These are phyloP conservation scores for Eucalyptus regnans DNA, from an alignment of 345 rosid genomes.

Conservation along the genomic window DNA sequence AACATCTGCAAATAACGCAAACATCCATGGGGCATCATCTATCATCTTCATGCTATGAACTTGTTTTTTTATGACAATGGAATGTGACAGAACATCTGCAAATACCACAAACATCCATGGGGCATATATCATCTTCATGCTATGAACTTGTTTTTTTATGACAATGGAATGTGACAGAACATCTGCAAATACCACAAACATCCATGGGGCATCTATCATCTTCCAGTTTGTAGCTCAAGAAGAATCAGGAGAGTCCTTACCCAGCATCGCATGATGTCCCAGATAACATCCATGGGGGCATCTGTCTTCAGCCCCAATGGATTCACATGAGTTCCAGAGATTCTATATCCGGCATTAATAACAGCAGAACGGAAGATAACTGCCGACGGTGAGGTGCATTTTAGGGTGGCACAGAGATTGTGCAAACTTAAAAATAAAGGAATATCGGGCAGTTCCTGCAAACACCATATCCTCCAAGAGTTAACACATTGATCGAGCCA, in stretches of 20 bases:
- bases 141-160: neutral
- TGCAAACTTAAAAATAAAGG: conserved; percentile 92
- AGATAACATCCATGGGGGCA: conserved; percentile 97
- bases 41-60: neutral
- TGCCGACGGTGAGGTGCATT: conserved; percentile 94
- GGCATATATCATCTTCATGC: neutral
- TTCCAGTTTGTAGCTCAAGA: neutral
- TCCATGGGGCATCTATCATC: neutral
- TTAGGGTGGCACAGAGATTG: conserved; percentile 86
- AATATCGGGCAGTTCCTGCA: conserved; percentile 91
- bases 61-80: neutral
- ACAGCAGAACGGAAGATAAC: conserved; percentile 94
- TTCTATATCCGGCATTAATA: conserved; percentile 83
- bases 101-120: neutral
- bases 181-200: neutral
- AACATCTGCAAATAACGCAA: neutral
- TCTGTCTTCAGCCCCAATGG: conserved; percentile 91
- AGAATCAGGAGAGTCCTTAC: conserved; percentile 25
- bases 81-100: neutral
- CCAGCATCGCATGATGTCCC: conserved; percentile 99
- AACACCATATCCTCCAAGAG: neutral
- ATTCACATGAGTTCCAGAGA: conserved; percentile 90
- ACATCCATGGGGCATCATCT: neutral
- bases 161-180: neutral
- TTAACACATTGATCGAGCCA: neutral